Evolutionary conservation across 495 filamentous ascomycete genomes (phyloP), one percentile per base, ranked within the genome.

Genomic region (Letharia columbiana): DNA sequence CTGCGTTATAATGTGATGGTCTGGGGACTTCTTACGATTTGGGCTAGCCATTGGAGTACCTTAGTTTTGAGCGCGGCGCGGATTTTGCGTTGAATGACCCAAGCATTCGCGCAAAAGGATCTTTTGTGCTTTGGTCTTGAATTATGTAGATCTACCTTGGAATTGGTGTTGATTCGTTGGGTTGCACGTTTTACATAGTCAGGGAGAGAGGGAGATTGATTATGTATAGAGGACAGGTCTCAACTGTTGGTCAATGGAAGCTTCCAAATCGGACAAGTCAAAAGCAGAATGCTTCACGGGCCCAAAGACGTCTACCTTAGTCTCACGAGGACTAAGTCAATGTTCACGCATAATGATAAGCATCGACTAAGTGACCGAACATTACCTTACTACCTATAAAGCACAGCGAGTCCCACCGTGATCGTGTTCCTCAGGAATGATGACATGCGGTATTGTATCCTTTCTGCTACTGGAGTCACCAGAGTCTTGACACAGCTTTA

Each of bases 1-100:
- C 33, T 77, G 76, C 62, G 61, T 73, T 49, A 69, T 77, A 31
- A 78, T 78, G 76, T 78, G 52, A 56, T 33, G 31, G 35, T 54
- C 28, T 31, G 28, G 23, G 12, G 1, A 5, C 33, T 54, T 13
- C 9, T 1, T 1, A 33, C 3, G 4, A 23, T 13, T 54, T 54
- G 52, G 13, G 28, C 10, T 33, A 2, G 52, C 13, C 4, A 1
- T 35, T 35, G 52, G 13, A 56, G 28, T 18, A 28, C 23, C 23
- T 28, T 28, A 3, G 6, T 35, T 18, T 56, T 56, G 12, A 56
- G 52, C 28, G 28, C 12, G 15, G 52, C 52, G 52, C 18, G 31
- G 18, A 6, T 56, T 52, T 18, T 28, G 49, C 23, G 31, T 31
- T 31, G 49, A 52, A 31, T 31, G 23, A 13, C 23, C 31, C 49